These are phyloP conservation scores for Metschnikowia drakensbergensis DNA, from an alignment of 805 yeast genomes.

Conservation along the genomic window DNA sequence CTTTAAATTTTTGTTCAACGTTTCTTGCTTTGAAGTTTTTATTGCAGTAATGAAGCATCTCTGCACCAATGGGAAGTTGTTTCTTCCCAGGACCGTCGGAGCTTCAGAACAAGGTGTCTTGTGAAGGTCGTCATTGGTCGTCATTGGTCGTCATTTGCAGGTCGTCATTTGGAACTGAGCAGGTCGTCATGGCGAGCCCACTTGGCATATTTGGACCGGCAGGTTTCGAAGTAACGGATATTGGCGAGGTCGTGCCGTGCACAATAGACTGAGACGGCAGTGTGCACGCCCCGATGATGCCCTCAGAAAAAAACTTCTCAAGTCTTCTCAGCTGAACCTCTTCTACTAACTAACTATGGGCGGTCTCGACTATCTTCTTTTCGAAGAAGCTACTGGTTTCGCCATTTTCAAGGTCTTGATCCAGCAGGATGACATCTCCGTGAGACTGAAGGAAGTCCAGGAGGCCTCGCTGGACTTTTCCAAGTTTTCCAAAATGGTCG, in stretches of 20 bases:
- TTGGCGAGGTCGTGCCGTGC: slow-evolving; percentile 9
- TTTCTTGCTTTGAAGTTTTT: no score
- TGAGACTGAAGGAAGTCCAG: slow-evolving; percentile 91
- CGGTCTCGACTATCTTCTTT: slow-evolving; percentile 83
- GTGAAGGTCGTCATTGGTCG: no score
- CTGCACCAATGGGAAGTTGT: no score
- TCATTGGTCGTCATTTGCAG: no score
- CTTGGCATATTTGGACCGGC: no score
- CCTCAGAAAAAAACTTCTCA: slow-evolving; percentile 18
- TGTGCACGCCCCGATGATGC: slow-evolving; percentile 19
- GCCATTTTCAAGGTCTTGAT: slow-evolving; percentile 91
- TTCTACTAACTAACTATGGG: slow-evolving; percentile 41
- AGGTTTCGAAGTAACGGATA: no score
- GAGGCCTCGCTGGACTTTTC: slow-evolving; percentile 81
- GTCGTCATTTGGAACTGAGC: no score
- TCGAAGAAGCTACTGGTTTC: slow-evolving; percentile 98
- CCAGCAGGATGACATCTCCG: slow-evolving; percentile 92
- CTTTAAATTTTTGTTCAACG: neutral
- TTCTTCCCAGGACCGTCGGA: no score
- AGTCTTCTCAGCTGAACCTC: slow-evolving; percentile 6
- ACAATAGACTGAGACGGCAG: slow-evolving; percentile 5
- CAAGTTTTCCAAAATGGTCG: slow-evolving; percentile 86
- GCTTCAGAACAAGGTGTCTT: no score
- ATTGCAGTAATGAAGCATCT: no score
- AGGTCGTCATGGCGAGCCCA: no score